Evolutionary conservation across 805 yeast species (phyloP), one percentile per base, ranked within the genome.

Genomic region (Candida ovalis): DNA sequence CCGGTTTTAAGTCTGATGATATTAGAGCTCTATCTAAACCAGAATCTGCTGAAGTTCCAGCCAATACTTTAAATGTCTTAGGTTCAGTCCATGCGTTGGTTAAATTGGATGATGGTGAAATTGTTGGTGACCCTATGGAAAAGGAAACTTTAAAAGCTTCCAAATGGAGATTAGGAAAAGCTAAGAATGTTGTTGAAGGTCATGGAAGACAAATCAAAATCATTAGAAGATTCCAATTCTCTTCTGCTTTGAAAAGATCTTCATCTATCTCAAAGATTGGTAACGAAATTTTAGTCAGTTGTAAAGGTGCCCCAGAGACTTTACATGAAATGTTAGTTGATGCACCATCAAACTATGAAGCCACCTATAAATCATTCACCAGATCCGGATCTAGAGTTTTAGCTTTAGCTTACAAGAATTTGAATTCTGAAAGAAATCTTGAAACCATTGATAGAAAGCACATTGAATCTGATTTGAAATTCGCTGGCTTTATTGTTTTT

Each of bases 61-160:
- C 67, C 27, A 76, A 79, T 40, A 84, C 96, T 9, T 72, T 81
- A 37, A 74, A 78, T 52, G 89, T 88, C 35, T 77, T 94, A 54
- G 98, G 97, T 52, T 84, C 97, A 48, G 97, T 96, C 32, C 99
- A 94, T 68, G 98, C 99, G 25, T 77, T 94, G 55, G 99, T 94
- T 24, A 82, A 84, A 61, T 76, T 94, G 51, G 97, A 94, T 60
- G 96, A 91, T 64, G 99, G 98, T 59, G 98, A 94, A 53, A 81
- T 91, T 57, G 99, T 94, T 52, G 99, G 99, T 70, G 99, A 94
- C 64, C 97, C 99, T 54, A 92, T 94, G 98, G 99, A 94, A 71
- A 89, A 90, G 70, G 97, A 95, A 24, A 94, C 99, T 45, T 74
- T 94, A 58, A 84, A 82, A 56, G 92, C 96, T 38, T 80, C 94